Base-by-base conservation (phyloP, 768 basidiomycete species). In the Mycena crocata region DNA sequence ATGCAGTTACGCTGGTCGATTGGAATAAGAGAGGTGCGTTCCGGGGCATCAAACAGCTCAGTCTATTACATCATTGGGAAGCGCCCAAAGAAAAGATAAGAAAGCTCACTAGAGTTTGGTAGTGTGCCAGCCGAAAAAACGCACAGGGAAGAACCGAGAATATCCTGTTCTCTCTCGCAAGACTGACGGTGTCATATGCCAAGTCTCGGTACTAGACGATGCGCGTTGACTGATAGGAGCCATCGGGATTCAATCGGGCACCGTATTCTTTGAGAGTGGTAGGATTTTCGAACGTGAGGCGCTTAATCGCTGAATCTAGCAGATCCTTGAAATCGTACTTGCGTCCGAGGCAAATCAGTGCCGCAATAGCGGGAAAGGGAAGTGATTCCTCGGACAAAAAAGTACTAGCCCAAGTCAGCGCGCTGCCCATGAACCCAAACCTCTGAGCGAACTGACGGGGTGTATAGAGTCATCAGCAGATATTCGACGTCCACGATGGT, bases 381-480 rank as follows among this genome's bases (percentile, higher is more conserved):
- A 60, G 50, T 8, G 35, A 10, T 12, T 42, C n/a, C 57, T 66
- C 40, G 15, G 9, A 14, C 45, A 64, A 28, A 34, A 58, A 57
- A 12, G 39, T 50, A 37, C 54, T 64, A 21, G 13, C 3, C 21
- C 7, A 12, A 24, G 15, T 5, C 6, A 49, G n/a, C 21, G 42
- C 37, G 28, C 14, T 28, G 37, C 24, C 21, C 30, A 23, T 24
- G 34, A 8, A 21, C 31, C 19, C 3, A 28, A 34, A 19, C n/a
- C 10, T 14, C 14, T n/a, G 40, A 9, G 14, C 4, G 31, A 12
- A 52, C 64, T 13, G 5, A 66, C 61, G 66, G 60, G n/a, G 50
- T 51, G 17, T 62, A 62, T 5, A 67, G 55, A 0, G 58, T 49
- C 28, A 34, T 30, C 12, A 67, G 26, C 1, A 67, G n/a, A 37